Evolutionary conservation across 116 monocot species (phyloP).

Genomic region (Dioscorea cayenensis): DNA sequence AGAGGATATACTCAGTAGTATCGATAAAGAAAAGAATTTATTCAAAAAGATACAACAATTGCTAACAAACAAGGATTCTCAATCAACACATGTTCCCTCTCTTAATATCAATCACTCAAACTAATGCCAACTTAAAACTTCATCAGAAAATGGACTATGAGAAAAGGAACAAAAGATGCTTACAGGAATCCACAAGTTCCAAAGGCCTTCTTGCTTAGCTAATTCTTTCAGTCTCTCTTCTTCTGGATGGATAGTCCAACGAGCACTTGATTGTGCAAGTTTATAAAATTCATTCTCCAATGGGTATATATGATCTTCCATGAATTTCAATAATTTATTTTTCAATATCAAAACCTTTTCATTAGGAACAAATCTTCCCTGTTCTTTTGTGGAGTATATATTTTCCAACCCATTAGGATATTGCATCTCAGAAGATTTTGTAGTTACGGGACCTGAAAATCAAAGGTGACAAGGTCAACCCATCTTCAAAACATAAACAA

Average conservation of each 20-base stretch:
- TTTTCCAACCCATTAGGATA: neutral
- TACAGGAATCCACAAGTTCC: slow-evolving; percentile 99
- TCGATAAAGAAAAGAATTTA: too few species aligned
- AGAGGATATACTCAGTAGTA: neutral
- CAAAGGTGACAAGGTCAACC: neutral
- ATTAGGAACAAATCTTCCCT: slow-evolving; percentile 68
- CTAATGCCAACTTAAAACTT: neutral
- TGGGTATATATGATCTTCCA: slow-evolving; percentile 87
- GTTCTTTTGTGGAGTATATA: slow-evolving; percentile 12
- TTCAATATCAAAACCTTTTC: slow-evolving; percentile 64
- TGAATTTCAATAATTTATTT: slow-evolving; percentile 65
- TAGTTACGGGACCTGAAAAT: neutral
- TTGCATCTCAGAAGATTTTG: neutral
- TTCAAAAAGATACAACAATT: neutral
- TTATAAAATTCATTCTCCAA: slow-evolving; percentile 82
- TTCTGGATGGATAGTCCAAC: slow-evolving; percentile 96
- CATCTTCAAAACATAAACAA: neutral
- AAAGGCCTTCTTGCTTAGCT: slow-evolving; percentile 85
- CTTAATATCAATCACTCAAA: neutral
- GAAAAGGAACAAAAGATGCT: neutral
- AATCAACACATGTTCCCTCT: neutral
- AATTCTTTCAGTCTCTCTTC: slow-evolving; percentile 83
- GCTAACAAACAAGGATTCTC: neutral
- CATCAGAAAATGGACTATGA: neutral
- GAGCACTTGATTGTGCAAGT: slow-evolving; percentile 66